Evolutionary conservation across 441 rosid species (phyloP).

Genomic region (Gossypium laxum): DNA sequence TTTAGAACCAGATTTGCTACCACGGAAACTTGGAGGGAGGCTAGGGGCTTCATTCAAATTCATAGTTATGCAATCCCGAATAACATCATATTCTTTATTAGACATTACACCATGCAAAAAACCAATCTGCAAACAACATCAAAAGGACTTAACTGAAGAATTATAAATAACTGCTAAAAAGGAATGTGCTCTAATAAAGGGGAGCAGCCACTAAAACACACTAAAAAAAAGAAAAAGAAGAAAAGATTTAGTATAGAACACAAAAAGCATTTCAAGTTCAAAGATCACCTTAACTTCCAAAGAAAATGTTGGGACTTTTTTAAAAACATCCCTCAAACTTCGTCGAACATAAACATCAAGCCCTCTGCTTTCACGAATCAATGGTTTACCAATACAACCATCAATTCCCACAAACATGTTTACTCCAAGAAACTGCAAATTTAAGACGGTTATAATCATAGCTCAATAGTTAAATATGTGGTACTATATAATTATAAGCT

Average conservation of each 20-base stretch:
- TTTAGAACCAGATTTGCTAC: conserved; percentile 52
- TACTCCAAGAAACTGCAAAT: conserved; percentile 76
- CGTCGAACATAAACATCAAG: conserved; percentile 73
- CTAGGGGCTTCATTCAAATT: conserved; percentile 77
- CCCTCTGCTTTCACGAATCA: conserved; percentile 84
- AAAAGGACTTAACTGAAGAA: conserved; percentile 13
- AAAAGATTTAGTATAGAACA: not conserved
- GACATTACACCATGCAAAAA: conserved; percentile 75
- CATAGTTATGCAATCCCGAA: conserved; percentile 51
- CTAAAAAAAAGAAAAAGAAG: not conserved
- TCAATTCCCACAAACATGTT: conserved; percentile 91
- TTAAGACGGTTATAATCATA: conserved; percentile 12
- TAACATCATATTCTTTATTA: conserved; percentile 79
- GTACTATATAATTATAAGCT: conserved; percentile 14
- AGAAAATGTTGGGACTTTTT: conserved; percentile 81
- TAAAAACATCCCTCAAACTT: conserved; percentile 88
- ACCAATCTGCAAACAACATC: conserved; percentile 57
- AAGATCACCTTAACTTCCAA: conserved; percentile 76
- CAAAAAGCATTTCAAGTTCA: not conserved
- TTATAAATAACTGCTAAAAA: not conserved
- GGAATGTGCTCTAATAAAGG: not conserved
- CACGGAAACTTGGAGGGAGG: conserved; percentile 91
- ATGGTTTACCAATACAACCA: conserved; percentile 74
- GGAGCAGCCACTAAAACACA: not conserved
- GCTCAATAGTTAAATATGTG: conserved; percentile 9